Percentiles rank a stretch among this genome's conserved stretches.
Conservation (phyloP, 2,329 filamentous ascomycete species). For the Pseudogymnoascus sp. region DNA sequence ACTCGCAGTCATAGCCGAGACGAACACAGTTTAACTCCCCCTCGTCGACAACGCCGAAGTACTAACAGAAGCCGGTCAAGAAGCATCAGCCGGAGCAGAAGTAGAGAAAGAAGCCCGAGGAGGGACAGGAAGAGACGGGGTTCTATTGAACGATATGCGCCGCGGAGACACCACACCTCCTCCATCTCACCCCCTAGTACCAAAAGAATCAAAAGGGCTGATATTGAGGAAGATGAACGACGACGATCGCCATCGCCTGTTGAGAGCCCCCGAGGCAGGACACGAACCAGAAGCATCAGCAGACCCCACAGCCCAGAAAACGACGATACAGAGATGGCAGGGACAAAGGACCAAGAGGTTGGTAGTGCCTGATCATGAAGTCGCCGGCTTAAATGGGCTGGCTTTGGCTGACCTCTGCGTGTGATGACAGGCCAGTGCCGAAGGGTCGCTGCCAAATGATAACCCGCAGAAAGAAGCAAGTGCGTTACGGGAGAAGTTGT, state of each 20-base stretch:
- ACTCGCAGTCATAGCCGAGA: slow-evolving; percentile 26
- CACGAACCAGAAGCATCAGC: slow-evolving; percentile 5
- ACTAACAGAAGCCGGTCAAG: slow-evolving; percentile 22
- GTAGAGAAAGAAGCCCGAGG: slow-evolving; percentile 10
- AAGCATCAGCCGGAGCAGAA: slow-evolving; percentile 13
- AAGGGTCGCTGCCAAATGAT: slow-evolving; percentile 16
- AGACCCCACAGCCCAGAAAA: not conserved
- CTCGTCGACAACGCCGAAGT: slow-evolving; percentile 22
- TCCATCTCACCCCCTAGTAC: slow-evolving; percentile 40
- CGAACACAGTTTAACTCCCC: slow-evolving; percentile 27
- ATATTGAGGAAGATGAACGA: slow-evolving; percentile 44
- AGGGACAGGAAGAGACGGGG: slow-evolving; percentile 26
- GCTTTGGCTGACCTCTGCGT: slow-evolving; percentile 4
- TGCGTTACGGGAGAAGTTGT: slow-evolving; percentile 40
- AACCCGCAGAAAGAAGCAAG: slow-evolving; percentile 36
- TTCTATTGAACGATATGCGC: slow-evolving; percentile 29
- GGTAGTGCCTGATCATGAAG: slow-evolving; percentile 31
- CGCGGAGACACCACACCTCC: slow-evolving; percentile 42
- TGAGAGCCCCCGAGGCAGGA: not conserved
- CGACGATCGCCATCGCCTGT: slow-evolving; percentile 18
- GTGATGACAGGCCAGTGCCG: slow-evolving; percentile 2
- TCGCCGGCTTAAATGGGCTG: not conserved
- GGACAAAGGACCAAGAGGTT: slow-evolving; percentile 26
- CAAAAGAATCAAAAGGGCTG: slow-evolving; percentile 46
- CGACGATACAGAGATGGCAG: not conserved